Evolutionary conservation across 352 stramenopile genomes (phyloP).

Genomic region (Globisporangium carolinianum): DNA sequence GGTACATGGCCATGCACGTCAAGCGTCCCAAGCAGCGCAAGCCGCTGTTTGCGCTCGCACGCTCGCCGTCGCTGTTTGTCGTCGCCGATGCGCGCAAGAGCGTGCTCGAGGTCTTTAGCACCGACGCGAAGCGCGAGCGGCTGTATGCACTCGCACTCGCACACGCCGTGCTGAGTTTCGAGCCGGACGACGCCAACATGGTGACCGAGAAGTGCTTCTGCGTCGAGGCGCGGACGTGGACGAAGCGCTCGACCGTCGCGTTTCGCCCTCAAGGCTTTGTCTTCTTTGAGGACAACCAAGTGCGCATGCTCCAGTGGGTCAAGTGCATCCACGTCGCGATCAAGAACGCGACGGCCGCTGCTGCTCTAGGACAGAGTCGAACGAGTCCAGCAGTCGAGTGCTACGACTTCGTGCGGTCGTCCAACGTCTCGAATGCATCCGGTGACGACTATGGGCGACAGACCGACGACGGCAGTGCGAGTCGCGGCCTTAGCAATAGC

Average conservation of each 20-base stretch:
- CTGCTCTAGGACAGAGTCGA: not conserved
- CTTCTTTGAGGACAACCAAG: slow-evolving; percentile 67
- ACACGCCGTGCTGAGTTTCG: slow-evolving; percentile 47
- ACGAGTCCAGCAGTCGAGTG: slow-evolving; percentile 6
- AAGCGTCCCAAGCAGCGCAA: slow-evolving; percentile 42
- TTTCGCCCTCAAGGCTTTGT: slow-evolving; percentile 58
- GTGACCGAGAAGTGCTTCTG: slow-evolving; percentile 76
- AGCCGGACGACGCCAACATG: slow-evolving; percentile 59
- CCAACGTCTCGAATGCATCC: slow-evolving; percentile 7
- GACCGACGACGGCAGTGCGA: slow-evolving; percentile 5
- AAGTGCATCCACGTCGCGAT: slow-evolving; percentile 73
- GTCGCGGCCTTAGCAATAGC: not conserved
- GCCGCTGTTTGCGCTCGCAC: slow-evolving; percentile 38
- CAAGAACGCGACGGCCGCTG: slow-evolving; percentile 26
- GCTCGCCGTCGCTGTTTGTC: slow-evolving; percentile 39
- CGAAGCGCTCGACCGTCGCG: slow-evolving; percentile 54
- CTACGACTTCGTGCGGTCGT: slow-evolving; percentile 32
- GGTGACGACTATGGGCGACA: not conserved
- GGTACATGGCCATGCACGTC: slow-evolving; percentile 52
- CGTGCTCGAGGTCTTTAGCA: slow-evolving; percentile 61
- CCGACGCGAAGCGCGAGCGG: slow-evolving; percentile 37
- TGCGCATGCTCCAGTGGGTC: slow-evolving; percentile 64
- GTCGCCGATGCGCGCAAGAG: slow-evolving; percentile 43
- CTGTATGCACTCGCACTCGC: slow-evolving; percentile 61
- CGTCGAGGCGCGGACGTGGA: slow-evolving; percentile 63